phyloP scores from a whole-genome alignment of 2,329 filamentous ascomycete genomes.

The Alternaria hordeiaustralica region DNA sequence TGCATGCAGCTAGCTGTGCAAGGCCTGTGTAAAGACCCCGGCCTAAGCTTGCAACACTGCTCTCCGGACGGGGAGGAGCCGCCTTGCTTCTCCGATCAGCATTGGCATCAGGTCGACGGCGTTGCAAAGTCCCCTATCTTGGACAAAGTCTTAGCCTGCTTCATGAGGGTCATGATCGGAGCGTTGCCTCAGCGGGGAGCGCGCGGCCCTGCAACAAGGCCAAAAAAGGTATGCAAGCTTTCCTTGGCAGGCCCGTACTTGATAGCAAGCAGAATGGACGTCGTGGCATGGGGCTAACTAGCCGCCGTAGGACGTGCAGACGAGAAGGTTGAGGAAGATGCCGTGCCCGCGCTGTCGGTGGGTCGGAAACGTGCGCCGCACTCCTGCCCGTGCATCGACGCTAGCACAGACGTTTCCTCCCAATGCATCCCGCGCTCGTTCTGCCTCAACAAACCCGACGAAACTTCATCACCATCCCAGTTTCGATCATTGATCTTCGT shows the following conservation, averaged over 20 bases:
- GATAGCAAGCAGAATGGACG: slow-evolving; percentile 3
- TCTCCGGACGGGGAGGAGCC: slow-evolving; percentile 16
- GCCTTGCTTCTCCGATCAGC: not conserved
- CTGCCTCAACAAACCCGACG: slow-evolving; percentile 7
- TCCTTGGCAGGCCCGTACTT: slow-evolving; percentile 10
- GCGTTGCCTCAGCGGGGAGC: slow-evolving; percentile 7
- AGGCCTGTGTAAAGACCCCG: slow-evolving; percentile 2
- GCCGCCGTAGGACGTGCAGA: slow-evolving; percentile 6
- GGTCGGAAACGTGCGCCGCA: slow-evolving; percentile 9
- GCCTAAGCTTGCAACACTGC: slow-evolving; percentile 1
- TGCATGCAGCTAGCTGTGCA: slow-evolving; percentile 1
- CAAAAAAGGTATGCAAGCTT: slow-evolving; percentile 12
- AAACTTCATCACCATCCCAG: slow-evolving; percentile 6
- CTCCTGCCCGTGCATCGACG: slow-evolving; percentile 3
- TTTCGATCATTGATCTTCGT: slow-evolving; percentile 12
- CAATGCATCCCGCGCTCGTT: slow-evolving; percentile 3
- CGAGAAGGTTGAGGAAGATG: slow-evolving; percentile 8
- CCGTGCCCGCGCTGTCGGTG: slow-evolving; percentile 5
- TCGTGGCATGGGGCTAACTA: slow-evolving; percentile 13
- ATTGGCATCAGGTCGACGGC: not conserved
- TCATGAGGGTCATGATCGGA: slow-evolving; percentile 14
- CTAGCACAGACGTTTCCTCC: slow-evolving; percentile 10
- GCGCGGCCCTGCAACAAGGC: slow-evolving; percentile 5
- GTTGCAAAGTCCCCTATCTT: slow-evolving; percentile 10
- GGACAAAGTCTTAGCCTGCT: not conserved